Evolutionary conservation across 345 rosid species (phyloP).

Genomic region (Trapa incisa): DNA sequence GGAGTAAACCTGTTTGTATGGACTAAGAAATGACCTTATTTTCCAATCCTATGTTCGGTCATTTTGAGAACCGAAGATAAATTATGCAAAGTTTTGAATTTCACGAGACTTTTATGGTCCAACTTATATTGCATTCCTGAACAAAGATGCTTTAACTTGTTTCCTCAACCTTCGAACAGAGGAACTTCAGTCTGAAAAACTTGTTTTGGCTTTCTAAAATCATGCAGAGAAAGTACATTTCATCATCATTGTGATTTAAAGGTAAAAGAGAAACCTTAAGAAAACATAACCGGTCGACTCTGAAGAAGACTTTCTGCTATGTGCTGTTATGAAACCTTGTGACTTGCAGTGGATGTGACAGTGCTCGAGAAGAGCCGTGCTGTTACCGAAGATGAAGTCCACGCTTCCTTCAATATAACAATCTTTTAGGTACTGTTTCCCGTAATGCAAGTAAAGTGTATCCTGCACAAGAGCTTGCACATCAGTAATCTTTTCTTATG

Average conservation of each 20-base stretch:
- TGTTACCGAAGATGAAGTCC: slow-evolving; percentile 94
- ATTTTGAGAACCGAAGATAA: background rate
- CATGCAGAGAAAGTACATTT: background rate
- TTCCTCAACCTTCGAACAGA: background rate
- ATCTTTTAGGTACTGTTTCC: slow-evolving; percentile 79
- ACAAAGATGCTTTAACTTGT: background rate
- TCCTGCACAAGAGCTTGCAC: slow-evolving; percentile 34
- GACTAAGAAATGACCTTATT: background rate
- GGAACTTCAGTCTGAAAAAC: background rate
- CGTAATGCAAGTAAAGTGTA: slow-evolving; percentile 83
- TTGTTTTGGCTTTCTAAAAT: background rate
- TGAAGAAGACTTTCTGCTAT: slow-evolving; percentile 89
- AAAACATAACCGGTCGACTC: slow-evolving; percentile 88
- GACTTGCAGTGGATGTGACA: slow-evolving; percentile 95
- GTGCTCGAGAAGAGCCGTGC: slow-evolving; percentile 86
- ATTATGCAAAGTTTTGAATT: background rate
- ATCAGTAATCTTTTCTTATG: background rate
- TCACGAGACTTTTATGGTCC: background rate
- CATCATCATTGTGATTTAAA: background rate
- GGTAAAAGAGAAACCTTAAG: slow-evolving; percentile 37
- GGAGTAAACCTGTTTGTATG: background rate
- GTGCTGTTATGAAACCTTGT: slow-evolving; percentile 78
- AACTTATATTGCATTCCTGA: background rate
- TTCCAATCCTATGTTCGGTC: background rate
- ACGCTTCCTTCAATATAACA: slow-evolving; percentile 90